A percentile compares a stretch with the other conserved stretches of the same genome.
phyloP scores from a whole-genome alignment of 2,329 filamentous ascomycete genomes.

The Macrophomina phaseolina region DNA sequence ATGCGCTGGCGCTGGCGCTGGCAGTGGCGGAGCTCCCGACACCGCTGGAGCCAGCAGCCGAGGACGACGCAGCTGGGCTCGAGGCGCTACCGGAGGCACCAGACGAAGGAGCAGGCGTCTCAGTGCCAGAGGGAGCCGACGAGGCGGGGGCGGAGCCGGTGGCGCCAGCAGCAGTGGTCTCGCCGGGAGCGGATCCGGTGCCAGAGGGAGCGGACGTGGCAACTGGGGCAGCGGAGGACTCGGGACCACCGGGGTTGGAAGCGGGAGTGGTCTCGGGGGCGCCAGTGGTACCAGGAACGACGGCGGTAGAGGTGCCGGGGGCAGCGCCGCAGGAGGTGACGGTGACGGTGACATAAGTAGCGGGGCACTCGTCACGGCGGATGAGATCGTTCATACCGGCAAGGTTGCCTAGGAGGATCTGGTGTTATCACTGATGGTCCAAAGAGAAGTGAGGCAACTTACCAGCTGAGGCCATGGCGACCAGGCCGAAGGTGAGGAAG shows the following conservation, averaged over 20 bases:
- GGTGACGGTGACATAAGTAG: slow-evolving; percentile 8
- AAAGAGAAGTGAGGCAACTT: neutral
- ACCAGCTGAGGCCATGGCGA: slow-evolving; percentile 22
- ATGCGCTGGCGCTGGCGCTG: slow-evolving; percentile 5
- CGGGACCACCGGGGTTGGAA: slow-evolving; percentile 1
- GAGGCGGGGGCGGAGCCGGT: slow-evolving; percentile 4
- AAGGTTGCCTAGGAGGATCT: slow-evolving; percentile 6
- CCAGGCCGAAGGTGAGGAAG: slow-evolving; percentile 1
- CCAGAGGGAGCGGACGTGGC: neutral
- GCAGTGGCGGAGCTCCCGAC: slow-evolving; percentile 6
- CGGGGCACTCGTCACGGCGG: slow-evolving; percentile 17
- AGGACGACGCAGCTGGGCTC: slow-evolving; percentile 7
- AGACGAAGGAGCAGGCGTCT: slow-evolving; percentile 6
- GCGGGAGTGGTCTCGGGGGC: slow-evolving; percentile 12
- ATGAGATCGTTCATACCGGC: slow-evolving; percentile 20
- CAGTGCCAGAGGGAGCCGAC: slow-evolving; percentile 7
- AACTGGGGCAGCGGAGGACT: neutral
- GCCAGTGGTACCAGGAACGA: neutral
- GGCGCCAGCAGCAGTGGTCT: neutral
- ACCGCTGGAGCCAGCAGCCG: slow-evolving; percentile 3
- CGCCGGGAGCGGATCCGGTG: neutral
- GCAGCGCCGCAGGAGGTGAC: slow-evolving; percentile 11
- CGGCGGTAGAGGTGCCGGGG: neutral
- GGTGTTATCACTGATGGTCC: neutral
- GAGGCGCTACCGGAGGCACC: slow-evolving; percentile 10